phyloP scores from a whole-genome alignment of 1,284 basidiomycete species.

The Trichosporon faecale region DNA sequence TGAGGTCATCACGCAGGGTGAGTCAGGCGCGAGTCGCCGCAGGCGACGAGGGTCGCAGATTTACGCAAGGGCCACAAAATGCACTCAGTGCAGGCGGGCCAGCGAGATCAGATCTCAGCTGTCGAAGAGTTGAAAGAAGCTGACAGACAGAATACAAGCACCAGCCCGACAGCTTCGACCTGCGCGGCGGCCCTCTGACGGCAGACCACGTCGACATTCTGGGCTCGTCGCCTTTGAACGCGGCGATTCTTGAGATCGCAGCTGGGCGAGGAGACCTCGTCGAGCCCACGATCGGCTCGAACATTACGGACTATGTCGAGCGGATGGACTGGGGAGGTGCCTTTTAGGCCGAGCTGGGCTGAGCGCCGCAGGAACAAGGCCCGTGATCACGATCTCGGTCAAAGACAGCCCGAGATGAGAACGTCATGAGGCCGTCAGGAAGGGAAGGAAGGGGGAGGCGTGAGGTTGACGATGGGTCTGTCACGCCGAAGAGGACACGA shows the following conservation, averaged over 20 bases:
- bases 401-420: too few species aligned
- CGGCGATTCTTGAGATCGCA: constrained; percentile 77
- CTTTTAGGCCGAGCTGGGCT: background rate
- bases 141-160: constrained; percentile 67
- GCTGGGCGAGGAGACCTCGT: constrained; percentile 49
- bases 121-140: too few species aligned
- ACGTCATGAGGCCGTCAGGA: too few species aligned
- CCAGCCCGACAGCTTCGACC: constrained; percentile 69
- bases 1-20: constrained; percentile 77
- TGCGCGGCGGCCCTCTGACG: constrained; percentile 83
- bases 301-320: constrained; percentile 71
- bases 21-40: constrained; percentile 45
- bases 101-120: background rate
- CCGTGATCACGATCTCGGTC: too few species aligned
- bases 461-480: too few species aligned
- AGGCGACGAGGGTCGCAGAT: background rate
- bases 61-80: too few species aligned
- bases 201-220: constrained; percentile 91
- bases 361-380: background rate
- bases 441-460: too few species aligned
- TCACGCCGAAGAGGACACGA: too few species aligned
- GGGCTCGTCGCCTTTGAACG: constrained; percentile 80
- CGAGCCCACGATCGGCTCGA: constrained; percentile 69
- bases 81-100: too few species aligned
- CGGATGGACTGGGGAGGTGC: constrained; percentile 65